Evolutionary conservation across 495 filamentous ascomycete genomes (phyloP), one percentile per base, ranked within the genome.

Genomic region (Aspergillus kassunensis): DNA sequence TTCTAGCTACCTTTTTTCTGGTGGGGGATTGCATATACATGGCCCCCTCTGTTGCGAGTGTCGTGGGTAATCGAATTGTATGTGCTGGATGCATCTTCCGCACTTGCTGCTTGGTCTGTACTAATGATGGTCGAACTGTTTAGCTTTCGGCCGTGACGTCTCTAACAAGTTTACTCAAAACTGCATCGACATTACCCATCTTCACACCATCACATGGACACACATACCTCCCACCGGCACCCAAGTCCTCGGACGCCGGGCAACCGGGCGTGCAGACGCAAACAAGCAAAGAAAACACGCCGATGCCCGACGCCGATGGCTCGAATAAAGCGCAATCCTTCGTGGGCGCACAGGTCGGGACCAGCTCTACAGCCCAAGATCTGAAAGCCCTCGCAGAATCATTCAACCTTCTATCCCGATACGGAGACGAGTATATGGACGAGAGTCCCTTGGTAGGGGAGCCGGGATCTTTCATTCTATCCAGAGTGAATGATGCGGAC

Each of bases 1-100:
- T 95, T 11, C 74, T 90, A 16, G 78, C 80, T n/a, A 82, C 84
- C 2, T 97, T 92, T 60, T 97, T 88, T 59, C 76, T 96, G 10
- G 78, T 92, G 2, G 89, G 88, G 2, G 88, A 89, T 59, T 86
- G 88, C 56, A 83, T 97, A 36, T 96, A 91, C 62, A 89, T 91
- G 86, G 91, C 93, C 7, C 91, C 95, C 0, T 84, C 82, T 0
- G 70, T 96, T 11, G 81, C 79, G 1, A 90, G 91, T 61, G 77
- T 96, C 1, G 61, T 98, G 11, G 82, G 82, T 45, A 85, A 83
- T 55, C 70, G 89, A 65, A 73, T 96, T 64, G 89, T 95, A 71
- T 27, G 89, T 65, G 73, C 96, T 64, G 89, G 95, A 71, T 27
- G 77, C 67, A 9, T 2, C 39, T 39, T 45, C 43, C 25, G 36